Percentiles rank a stretch among this genome's conserved stretches.
Evolutionary conservation across 192 early-diverging fungal genomes (phyloP).

Genomic region (Coemansia sp.): DNA sequence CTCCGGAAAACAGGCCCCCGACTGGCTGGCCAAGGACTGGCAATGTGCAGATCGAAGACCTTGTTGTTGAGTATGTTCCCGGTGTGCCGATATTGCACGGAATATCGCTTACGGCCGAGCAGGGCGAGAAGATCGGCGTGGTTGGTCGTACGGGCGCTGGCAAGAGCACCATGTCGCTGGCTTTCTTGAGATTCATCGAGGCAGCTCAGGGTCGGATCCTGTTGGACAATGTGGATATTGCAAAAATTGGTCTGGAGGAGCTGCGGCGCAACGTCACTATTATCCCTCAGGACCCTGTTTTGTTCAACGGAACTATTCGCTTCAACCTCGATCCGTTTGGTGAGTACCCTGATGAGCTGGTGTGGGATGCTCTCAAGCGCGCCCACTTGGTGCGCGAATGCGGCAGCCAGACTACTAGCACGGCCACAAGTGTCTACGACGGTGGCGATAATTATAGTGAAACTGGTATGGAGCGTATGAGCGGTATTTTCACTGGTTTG

Average conservation of each 20-base stretch:
- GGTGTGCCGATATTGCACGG: conserved; percentile 78
- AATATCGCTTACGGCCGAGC: conserved; percentile 69
- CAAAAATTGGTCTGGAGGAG: conserved; percentile 72
- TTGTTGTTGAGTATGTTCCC: conserved; percentile 76
- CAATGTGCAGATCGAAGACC: conserved; percentile 66
- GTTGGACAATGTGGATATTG: conserved; percentile 80
- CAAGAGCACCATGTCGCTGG: conserved; percentile 72
- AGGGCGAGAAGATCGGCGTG: conserved; percentile 85
- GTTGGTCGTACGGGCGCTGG: conserved; percentile 88
- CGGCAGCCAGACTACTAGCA: conserved; percentile 11
- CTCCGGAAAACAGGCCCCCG: conserved; percentile 58
- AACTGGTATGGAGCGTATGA: conserved; percentile 17
- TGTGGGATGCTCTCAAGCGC: too few relatives aligned
- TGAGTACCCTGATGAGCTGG: too few relatives aligned
- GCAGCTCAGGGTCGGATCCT: conserved; percentile 63
- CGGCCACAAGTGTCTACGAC: neutral
- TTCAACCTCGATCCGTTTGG: too few relatives aligned
- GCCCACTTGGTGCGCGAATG: too few relatives aligned
- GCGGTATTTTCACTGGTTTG: conserved; percentile 59
- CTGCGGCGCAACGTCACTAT: conserved; percentile 82
- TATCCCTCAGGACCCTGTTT: conserved; percentile 88
- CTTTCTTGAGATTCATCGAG: conserved; percentile 78
- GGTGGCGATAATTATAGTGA: neutral
- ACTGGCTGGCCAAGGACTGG: conserved; percentile 69
- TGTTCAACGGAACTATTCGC: too few relatives aligned